Evolutionary conservation across 805 yeast species (phyloP).

Genomic region (Yamadazyma akitaensis): DNA sequence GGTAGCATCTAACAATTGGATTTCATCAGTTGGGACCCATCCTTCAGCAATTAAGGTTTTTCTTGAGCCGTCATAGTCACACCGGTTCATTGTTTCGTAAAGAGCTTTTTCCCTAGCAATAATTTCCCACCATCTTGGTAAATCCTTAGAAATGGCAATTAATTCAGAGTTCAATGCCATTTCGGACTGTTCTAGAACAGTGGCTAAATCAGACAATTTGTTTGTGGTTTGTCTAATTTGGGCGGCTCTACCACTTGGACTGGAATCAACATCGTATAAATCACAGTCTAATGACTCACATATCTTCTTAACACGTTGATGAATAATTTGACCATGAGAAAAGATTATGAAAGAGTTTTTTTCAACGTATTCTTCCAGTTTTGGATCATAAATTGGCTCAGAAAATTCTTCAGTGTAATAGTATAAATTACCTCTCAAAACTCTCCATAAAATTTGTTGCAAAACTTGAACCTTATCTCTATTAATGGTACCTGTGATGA

Average conservation of each 20-base stretch:
- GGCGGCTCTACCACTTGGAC: conserved; percentile 25
- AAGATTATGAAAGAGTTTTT: conserved; percentile 86
- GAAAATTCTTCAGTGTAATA: conserved; percentile 71
- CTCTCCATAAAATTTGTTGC: conserved; percentile 87
- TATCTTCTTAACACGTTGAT: conserved; percentile 72
- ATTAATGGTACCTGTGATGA: conserved; percentile 79
- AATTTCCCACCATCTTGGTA: conserved; percentile 65
- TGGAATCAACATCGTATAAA: conserved; percentile 56
- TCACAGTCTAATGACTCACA: conserved; percentile 88
- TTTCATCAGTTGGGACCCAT: conserved; percentile 86
- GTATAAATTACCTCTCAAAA: conserved; percentile 86
- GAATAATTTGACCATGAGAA: conserved; percentile 80
- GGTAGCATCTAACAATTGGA: conserved; percentile 60
- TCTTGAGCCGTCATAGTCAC: conserved; percentile 80
- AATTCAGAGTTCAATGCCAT: conserved; percentile 74
- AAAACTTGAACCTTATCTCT: conserved; percentile 66
- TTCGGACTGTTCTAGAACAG: conserved; percentile 40
- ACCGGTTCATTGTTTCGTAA: conserved; percentile 70
- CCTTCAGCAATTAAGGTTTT: conserved; percentile 92
- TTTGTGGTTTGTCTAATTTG: conserved; percentile 26
- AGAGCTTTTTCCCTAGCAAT: conserved; percentile 77
- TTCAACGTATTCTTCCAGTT: conserved; percentile 52
- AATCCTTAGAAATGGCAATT: conserved; percentile 68
- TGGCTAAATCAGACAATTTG: conserved; percentile 31
- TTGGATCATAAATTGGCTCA: conserved; percentile 63